Evolutionary conservation across 2,329 filamentous ascomycete genomes (phyloP).

Genomic region (Trichoderma brevicompactum): DNA sequence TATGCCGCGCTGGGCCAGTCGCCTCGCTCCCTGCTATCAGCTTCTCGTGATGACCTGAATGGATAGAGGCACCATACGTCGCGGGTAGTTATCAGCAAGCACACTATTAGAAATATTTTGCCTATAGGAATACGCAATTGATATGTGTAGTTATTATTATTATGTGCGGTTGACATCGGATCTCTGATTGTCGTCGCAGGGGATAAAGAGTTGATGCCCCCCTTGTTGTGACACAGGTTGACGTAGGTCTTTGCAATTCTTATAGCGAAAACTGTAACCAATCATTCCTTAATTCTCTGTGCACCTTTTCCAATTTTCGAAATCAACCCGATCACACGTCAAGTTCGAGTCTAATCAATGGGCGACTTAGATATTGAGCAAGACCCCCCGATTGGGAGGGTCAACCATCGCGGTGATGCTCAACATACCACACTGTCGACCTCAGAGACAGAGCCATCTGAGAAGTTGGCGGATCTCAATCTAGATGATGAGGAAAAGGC

Average conservation of each 20-base stretch:
- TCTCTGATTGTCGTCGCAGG: not conserved
- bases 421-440: not conserved
- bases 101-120: not conserved
- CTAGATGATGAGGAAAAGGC: slow-evolving; percentile 2
- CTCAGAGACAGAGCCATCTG: not conserved
- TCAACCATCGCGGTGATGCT: not conserved
- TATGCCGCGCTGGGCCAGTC: not conserved
- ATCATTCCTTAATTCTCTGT: not conserved
- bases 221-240: no score
- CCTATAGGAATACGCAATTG: not conserved
- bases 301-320: not conserved
- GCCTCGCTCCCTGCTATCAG: not conserved
- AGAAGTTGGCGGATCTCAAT: not conserved
- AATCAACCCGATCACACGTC: not conserved
- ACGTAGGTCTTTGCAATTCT: not conserved
- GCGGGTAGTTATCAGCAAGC: slow-evolving; percentile 17
- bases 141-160: not conserved
- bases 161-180: not conserved
- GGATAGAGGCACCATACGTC: not conserved
- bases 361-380: not conserved
- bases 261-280: no score
- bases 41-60: not conserved
- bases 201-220: not conserved
- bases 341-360: not conserved
- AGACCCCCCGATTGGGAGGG: not conserved